Conservation (phyloP, 805 yeast species). For the Monosporozyma siamensis region DNA sequence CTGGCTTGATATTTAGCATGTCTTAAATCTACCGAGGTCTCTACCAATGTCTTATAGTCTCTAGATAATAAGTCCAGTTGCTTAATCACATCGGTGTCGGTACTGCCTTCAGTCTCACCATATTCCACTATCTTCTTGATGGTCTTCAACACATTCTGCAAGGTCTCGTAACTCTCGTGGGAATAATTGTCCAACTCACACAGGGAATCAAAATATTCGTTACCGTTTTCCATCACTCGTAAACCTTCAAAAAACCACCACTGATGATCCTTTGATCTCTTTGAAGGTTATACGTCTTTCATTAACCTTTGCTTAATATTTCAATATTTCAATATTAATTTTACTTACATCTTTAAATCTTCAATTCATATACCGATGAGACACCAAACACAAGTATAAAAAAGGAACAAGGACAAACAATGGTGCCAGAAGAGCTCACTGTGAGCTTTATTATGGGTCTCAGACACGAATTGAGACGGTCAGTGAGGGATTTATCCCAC, state of each 20-base stretch:
- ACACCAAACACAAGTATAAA: no score
- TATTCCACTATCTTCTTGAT: constrained; percentile 8
- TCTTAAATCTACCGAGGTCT: constrained; percentile 14
- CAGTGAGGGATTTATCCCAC: constrained; percentile 39
- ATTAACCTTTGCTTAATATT: no score
- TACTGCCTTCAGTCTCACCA: constrained; percentile 10
- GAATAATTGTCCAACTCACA: constrained; percentile 21
- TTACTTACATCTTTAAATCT: no score
- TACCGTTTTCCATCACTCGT: constrained; percentile 6
- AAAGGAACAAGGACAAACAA: no score
- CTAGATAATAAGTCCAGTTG: constrained; percentile 10
- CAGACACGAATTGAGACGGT: constrained; percentile 20
- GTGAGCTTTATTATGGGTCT: constrained; percentile 12
- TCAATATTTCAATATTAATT: background rate
- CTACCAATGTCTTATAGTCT: constrained; percentile 9
- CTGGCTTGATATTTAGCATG: constrained; percentile 16
- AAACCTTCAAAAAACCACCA: no score
- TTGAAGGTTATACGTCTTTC: no score
- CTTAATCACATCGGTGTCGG: constrained; percentile 9
- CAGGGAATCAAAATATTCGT: constrained; percentile 18
- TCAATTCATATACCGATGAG: no score
- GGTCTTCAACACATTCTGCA: constrained; percentile 10
- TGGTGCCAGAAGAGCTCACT: background rate
- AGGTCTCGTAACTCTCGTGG: constrained; percentile 14
- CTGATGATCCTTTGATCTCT: no score